Percentiles rank a stretch among this genome's conserved stretches.
Evolutionary conservation across 495 filamentous ascomycete species (phyloP).

Genomic region (Glarea lozoyensis): DNA sequence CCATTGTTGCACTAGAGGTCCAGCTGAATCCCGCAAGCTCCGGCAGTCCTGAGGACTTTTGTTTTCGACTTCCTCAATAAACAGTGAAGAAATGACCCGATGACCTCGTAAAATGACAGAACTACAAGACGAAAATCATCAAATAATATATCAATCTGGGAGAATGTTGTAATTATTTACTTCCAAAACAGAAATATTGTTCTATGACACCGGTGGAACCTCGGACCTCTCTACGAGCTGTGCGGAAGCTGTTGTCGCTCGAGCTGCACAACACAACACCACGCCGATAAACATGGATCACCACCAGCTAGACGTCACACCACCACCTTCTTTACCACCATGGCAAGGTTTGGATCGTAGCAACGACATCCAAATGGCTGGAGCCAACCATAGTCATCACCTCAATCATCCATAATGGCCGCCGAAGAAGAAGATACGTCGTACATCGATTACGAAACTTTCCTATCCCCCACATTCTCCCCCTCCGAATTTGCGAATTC

Average conservation of each 20-base stretch:
- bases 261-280: too few species aligned
- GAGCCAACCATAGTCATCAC: background rate
- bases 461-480: constrained; percentile 77
- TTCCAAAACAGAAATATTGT: too few species aligned
- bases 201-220: too few species aligned
- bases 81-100: too few species aligned
- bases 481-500: constrained; percentile 77
- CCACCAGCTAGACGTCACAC: too few species aligned
- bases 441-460: constrained; percentile 94
- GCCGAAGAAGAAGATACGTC: constrained; percentile 52
- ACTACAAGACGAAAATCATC: too few species aligned
- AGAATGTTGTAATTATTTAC: too few species aligned
- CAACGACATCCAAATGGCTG: background rate
- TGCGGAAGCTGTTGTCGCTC: too few species aligned
- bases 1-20: background rate
- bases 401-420: constrained; percentile 12
- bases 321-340: background rate
- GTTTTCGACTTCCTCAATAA: too few species aligned
- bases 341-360: background rate
- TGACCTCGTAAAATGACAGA: too few species aligned
- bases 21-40: constrained; percentile 4
- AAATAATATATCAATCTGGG: too few species aligned
- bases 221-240: background rate
- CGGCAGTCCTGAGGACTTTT: background rate
- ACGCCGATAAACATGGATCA: too few species aligned